Evolutionary conservation across 345 rosid species (phyloP), one percentile per base, ranked within the genome.

Genomic region (Eutrema yunnanense): DNA sequence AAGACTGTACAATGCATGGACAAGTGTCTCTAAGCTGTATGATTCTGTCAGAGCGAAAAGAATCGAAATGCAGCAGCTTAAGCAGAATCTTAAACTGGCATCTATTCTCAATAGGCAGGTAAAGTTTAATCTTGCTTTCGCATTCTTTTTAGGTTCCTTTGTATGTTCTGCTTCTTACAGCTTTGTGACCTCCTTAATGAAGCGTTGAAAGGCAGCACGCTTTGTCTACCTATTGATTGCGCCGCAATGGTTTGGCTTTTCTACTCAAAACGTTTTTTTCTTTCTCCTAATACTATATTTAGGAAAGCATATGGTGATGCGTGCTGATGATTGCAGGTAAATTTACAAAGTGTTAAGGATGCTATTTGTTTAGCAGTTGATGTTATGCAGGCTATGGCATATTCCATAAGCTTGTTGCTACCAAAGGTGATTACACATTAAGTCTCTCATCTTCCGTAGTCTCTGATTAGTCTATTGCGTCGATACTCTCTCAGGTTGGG

Each of bases 381-480:
- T 81, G 90, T 95, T 56, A 85, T 95, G 93, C 96, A 90, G 68
- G 87, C 93, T 52, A 88, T 95, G 93, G 86, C 86, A 38, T 85
- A 93, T 66, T 92, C 97, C 37, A 77, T 92, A 68, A 84, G 87
- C 80, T 61, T 82, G 69, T 75, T 90, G 71, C 72, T 80, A 12
- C 74, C 93, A 48, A 88, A 92, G 96, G 99, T 90, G 41, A 32
- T 3, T 43, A 32, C 32, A 38, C 16, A 37, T 8, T 32, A 30
- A 30, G 3, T 22, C 26, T 22, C 26, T 22, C 26, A 22, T 22
- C 26, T 22, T 22, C 26, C 26, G 26, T 42, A 42, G 16, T 47
- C n/a, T 47, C 42, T 46, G 54, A 47, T 22, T 22, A 22, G 16
- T 32, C 10, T 42, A 30, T 13, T 29, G 50, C 13, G 30, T 67